A percentile compares a stretch with the other conserved stretches of the same genome.
Evolutionary conservation across 306 rosid species (phyloP).

Genomic region (Echinosophora koreensis): DNA sequence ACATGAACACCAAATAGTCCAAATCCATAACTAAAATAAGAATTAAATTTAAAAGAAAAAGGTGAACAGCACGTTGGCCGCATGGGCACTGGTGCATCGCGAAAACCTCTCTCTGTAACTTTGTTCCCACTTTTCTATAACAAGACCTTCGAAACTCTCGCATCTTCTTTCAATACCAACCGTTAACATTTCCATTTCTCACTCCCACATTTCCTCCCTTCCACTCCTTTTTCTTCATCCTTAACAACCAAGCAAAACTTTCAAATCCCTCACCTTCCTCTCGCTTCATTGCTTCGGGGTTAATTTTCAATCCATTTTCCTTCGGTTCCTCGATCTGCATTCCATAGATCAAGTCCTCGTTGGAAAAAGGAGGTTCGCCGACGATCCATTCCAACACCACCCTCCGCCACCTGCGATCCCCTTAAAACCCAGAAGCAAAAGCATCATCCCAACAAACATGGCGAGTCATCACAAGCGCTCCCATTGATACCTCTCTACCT

Average conservation of each 20-base stretch:
- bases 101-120: conserved; percentile 21
- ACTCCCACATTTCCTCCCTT: neutral
- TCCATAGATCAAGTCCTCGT: conserved; percentile 3
- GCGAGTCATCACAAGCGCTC: conserved; percentile 40
- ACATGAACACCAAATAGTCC: too few species aligned
- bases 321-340: conserved; percentile 28
- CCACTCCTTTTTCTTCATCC: neutral
- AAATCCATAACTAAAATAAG: too few species aligned
- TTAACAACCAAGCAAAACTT: conserved; percentile 18
- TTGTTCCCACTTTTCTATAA: neutral
- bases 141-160: conserved; percentile 8
- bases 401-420: conserved; percentile 35
- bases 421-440: conserved; percentile 38
- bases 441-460: too few species aligned
- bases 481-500: conserved; percentile 59
- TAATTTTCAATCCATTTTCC: conserved; percentile 39
- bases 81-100: conserved; percentile 48
- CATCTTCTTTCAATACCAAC: conserved; percentile 38
- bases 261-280: neutral
- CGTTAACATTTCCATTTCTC: neutral
- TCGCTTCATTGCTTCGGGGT: neutral
- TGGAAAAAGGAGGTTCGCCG: conserved; percentile 71
- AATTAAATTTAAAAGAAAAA: neutral
- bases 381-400: conserved; percentile 50
- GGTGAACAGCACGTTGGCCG: conserved; percentile 40